Conservation (phyloP, 352 stramenopile species). For the Pythium grandisporangium region DNA sequence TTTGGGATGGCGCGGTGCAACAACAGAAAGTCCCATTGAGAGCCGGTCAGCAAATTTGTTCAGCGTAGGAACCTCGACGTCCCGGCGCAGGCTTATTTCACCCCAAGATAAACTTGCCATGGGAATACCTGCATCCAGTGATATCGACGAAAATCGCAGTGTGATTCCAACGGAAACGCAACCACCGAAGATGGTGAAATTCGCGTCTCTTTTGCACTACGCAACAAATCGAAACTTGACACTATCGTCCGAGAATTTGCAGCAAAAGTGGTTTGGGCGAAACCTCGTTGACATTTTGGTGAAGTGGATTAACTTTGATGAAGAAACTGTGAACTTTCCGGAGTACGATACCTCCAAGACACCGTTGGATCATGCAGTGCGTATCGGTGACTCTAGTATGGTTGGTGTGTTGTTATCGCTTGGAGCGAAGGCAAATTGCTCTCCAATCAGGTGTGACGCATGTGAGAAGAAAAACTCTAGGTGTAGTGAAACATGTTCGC, state of each 20-base stretch:
- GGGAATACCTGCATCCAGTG: slow-evolving; percentile 3
- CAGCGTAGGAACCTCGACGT: slow-evolving; percentile 1
- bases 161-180: background rate
- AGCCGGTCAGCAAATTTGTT: background rate
- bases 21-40: background rate
- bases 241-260: slow-evolving; percentile 14
- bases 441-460: slow-evolving; percentile 25
- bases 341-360: slow-evolving; percentile 44
- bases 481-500: slow-evolving; percentile 25
- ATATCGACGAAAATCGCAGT: background rate
- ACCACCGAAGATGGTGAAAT: slow-evolving; percentile 22
- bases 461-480: slow-evolving; percentile 15
- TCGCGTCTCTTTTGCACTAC: slow-evolving; percentile 38
- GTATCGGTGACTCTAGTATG: slow-evolving; percentile 27
- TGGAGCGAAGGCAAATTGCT: slow-evolving; percentile 40
- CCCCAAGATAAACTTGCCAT: slow-evolving; percentile 5
- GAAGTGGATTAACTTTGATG: slow-evolving; percentile 22
- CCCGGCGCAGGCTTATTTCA: slow-evolving; percentile 7
- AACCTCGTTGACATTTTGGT: slow-evolving; percentile 44
- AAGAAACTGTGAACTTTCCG: slow-evolving; percentile 31
- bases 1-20: background rate
- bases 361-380: slow-evolving; percentile 43
- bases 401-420: slow-evolving; percentile 23
- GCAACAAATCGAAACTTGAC: slow-evolving; percentile 34
- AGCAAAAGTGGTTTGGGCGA: slow-evolving; percentile 37